These are phyloP conservation scores for Scheffersomyces parashehatae DNA, from an alignment of 1,139 yeast species.

Conservation along the genomic window DNA sequence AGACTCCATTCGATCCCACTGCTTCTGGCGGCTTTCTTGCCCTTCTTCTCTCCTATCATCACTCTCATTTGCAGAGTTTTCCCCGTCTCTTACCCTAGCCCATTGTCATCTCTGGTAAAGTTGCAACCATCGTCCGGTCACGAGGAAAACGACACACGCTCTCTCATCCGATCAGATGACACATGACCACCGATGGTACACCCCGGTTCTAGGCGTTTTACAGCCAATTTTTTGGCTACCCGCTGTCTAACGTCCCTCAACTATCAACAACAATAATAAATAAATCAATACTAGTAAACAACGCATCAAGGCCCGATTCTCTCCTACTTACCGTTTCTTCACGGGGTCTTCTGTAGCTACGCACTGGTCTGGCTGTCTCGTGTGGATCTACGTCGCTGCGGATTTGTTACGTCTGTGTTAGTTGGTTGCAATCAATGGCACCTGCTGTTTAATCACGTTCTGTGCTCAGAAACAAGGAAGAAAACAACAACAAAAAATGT, in stretches of 20 bases:
- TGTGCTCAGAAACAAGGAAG: not conserved
- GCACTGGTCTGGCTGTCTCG: not conserved
- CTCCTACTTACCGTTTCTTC: not conserved
- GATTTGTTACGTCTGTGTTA: not conserved
- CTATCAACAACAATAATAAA: not conserved
- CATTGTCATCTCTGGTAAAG: not conserved
- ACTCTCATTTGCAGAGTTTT: not conserved
- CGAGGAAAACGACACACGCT: not conserved
- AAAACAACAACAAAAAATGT: constrained; percentile 9
- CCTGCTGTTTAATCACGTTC: constrained; percentile 12
- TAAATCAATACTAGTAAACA: not conserved
- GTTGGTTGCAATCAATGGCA: constrained; percentile 4
- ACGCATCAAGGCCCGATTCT: not conserved
- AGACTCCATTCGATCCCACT: not conserved
- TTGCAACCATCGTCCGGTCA: not conserved
- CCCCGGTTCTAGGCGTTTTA: too few relatives aligned
- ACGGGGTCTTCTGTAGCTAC: not conserved
- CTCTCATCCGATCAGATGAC: not conserved
- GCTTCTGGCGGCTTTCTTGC: not conserved
- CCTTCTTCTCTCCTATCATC: not conserved
- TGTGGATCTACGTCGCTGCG: constrained; percentile 1
- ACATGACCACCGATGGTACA: too few relatives aligned
- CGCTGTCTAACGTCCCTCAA: not conserved
- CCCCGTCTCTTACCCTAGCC: not conserved
- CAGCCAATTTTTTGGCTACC: too few relatives aligned